Evolutionary conservation across 2,329 filamentous ascomycete genomes (phyloP).

Genomic region (Botrytis squamosa): DNA sequence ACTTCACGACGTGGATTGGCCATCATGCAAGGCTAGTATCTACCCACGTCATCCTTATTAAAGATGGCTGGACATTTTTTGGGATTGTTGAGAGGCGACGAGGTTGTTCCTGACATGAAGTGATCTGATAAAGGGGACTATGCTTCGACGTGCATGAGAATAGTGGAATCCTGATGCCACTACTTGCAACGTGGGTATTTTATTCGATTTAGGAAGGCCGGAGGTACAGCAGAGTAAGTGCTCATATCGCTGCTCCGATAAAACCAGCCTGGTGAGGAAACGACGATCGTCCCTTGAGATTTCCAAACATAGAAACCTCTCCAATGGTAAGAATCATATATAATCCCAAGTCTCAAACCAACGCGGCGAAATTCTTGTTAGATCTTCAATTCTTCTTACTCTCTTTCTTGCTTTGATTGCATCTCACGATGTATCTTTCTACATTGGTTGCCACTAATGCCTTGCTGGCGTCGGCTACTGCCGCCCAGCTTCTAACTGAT

Average conservation of each 20-base stretch:
- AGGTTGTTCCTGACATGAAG: not conserved
- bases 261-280: not conserved
- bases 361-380: not conserved
- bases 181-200: not conserved
- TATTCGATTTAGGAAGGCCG: slow-evolving; percentile 1
- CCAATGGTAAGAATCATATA: not conserved
- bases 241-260: not conserved
- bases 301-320: not conserved
- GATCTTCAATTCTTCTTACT: not conserved
- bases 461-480: slow-evolving; percentile 5
- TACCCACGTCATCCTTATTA: not conserved
- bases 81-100: not conserved
- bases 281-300: not conserved
- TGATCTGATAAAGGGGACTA: not conserved
- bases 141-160: slow-evolving; percentile 1
- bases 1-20: not conserved
- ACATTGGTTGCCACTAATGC: slow-evolving; percentile 6
- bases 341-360: not conserved
- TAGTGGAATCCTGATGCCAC: not conserved
- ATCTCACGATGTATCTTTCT: slow-evolving; percentile 11
- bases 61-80: slow-evolving; percentile 6
- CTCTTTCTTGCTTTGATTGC: not conserved
- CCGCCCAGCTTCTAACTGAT: slow-evolving; percentile 35
- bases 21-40: not conserved
- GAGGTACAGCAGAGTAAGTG: not conserved